Conservation (phyloP, 352 stramenopile species). For the Globisporangium ultimum region DNA sequence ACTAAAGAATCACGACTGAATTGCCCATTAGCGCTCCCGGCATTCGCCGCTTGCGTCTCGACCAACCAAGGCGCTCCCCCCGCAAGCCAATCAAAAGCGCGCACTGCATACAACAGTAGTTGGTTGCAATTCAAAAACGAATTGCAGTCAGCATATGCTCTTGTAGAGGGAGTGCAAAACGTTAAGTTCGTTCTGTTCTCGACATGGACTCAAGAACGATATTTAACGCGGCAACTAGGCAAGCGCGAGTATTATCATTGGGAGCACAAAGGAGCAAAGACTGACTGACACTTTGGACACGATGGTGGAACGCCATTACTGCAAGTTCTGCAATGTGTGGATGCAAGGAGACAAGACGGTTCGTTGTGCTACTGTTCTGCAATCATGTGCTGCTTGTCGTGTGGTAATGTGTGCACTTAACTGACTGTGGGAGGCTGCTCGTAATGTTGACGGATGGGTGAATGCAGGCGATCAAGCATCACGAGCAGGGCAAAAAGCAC, state of each 20-base stretch:
- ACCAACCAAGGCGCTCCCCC: conserved; percentile 23
- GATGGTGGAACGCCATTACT: conserved; percentile 80
- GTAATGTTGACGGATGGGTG: neutral
- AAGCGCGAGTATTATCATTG: neutral
- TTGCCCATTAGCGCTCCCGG: neutral
- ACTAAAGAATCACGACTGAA: conserved; percentile 83
- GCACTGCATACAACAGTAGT: neutral
- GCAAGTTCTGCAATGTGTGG: conserved; percentile 89
- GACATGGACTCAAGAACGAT: neutral
- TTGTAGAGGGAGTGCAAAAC: neutral
- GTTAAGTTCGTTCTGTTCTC: neutral
- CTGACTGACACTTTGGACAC: neutral
- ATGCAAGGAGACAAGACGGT: conserved; percentile 78
- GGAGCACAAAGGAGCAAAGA: neutral
- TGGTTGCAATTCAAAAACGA: conserved; percentile 8
- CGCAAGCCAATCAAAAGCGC: conserved; percentile 8
- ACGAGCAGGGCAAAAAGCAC: conserved; percentile 75
- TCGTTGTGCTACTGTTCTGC: conserved; percentile 5
- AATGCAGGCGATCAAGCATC: conserved; percentile 71
- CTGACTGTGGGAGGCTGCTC: neutral
- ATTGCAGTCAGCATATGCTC: neutral
- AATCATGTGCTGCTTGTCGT: neutral
- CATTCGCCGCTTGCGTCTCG: conserved; percentile 5
- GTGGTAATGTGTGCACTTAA: neutral
- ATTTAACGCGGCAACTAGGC: neutral